phyloP scores from a whole-genome alignment of 257 asterid genomes.

The Jaltomata sinuosa region DNA sequence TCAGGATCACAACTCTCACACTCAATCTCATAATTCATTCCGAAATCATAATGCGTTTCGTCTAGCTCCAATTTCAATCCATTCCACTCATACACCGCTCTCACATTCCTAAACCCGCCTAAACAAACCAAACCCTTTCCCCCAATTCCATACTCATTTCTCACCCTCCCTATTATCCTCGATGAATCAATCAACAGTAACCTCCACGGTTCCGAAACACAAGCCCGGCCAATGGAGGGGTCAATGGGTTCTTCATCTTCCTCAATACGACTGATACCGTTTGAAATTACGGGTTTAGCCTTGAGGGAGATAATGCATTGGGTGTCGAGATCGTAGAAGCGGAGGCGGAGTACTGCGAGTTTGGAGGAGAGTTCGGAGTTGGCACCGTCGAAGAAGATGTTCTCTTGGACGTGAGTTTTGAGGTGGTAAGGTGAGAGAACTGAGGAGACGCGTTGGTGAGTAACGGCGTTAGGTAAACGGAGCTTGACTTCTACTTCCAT shows the following conservation, averaged over 20 bases:
- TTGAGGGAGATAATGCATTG: conserved; percentile 66
- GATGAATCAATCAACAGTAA: conserved; percentile 39
- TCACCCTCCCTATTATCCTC: conserved; percentile 37
- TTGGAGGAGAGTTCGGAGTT: conserved; percentile 57
- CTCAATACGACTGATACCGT: conserved; percentile 69
- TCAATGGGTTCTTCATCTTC: conserved; percentile 78
- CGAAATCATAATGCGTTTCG: conserved; percentile 61
- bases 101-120: conserved; percentile 80
- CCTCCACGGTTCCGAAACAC: conserved; percentile 63
- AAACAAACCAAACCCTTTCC: conserved; percentile 46
- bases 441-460: conserved; percentile 56
- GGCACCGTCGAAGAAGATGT: conserved; percentile 78
- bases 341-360: conserved; percentile 85
- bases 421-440: conserved; percentile 56
- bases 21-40: conserved; percentile 68
- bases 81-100: conserved; percentile 73
- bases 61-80: conserved; percentile 78
- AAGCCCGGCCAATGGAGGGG: conserved; percentile 57
- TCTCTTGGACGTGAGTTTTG: conserved; percentile 65
- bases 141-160: conserved; percentile 38
- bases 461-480: conserved; percentile 51
- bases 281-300: conserved; percentile 52
- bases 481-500: conserved; percentile 95
- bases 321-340: conserved; percentile 82
- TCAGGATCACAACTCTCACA: conserved; percentile 87